Conservation (phyloP, 2,329 filamentous ascomycete genomes). For the Leptosphaerulina australis region DNA sequence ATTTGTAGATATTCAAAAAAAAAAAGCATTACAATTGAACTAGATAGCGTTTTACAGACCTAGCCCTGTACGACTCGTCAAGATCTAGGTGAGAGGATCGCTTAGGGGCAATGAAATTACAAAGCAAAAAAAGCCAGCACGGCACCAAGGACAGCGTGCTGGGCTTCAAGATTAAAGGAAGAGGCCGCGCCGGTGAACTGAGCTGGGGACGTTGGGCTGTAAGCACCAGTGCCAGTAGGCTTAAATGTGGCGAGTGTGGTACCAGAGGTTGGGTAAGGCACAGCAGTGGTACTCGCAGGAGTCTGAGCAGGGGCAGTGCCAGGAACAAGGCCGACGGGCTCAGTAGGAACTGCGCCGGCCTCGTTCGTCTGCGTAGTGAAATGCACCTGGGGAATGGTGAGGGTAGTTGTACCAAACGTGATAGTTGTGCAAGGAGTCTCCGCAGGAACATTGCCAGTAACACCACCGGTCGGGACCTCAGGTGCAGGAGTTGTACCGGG, state of each 20-base stretch:
- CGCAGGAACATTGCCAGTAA: not conserved
- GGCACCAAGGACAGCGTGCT: constrained; percentile 37
- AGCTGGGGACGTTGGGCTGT: constrained; percentile 27
- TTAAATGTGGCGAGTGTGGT: constrained; percentile 26
- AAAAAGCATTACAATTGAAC: constrained; percentile 3
- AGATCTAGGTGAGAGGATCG: not conserved
- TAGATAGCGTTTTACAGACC: constrained; percentile 1
- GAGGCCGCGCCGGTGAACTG: constrained; percentile 47
- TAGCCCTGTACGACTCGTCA: not conserved
- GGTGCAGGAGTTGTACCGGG: constrained; percentile 26
- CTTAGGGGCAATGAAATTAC: constrained; percentile 22
- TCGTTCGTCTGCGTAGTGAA: constrained; percentile 50
- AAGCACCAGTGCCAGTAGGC: constrained; percentile 35
- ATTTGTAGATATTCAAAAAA: not conserved
- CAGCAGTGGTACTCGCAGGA: constrained; percentile 31
- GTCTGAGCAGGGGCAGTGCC: constrained; percentile 41
- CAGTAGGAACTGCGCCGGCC: constrained; percentile 36
- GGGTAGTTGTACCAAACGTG: constrained; percentile 50
- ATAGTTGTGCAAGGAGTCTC: constrained; percentile 49
- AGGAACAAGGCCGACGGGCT: constrained; percentile 45
- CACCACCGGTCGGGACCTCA: constrained; percentile 8
- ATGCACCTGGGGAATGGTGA: constrained; percentile 55
- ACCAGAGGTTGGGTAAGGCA: constrained; percentile 37
- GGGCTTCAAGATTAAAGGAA: constrained; percentile 28
- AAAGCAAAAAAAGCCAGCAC: constrained; percentile 43